Evolutionary conservation across 768 basidiomycete genomes (phyloP).

Genomic region (Paxillus involutus): DNA sequence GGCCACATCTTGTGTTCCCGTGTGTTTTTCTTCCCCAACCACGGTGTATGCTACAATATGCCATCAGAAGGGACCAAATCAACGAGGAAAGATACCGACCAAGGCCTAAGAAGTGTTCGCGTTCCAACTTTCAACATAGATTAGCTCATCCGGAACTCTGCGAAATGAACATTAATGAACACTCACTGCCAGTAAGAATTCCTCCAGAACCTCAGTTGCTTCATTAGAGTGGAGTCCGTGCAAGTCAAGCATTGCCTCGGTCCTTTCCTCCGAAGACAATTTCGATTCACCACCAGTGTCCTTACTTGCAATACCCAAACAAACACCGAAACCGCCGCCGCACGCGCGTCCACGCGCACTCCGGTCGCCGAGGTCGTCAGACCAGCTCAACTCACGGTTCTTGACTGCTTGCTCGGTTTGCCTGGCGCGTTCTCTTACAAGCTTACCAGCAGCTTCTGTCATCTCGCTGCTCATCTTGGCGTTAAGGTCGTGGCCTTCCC

Average conservation of each 20-base stretch:
- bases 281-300: conserved; percentile 52
- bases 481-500: conserved; percentile 93
- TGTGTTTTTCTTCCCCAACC: conserved; percentile 96
- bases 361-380: conserved; percentile 83
- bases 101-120: conserved; percentile 84
- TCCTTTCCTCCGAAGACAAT: conserved; percentile 82
- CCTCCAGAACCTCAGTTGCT: conserved; percentile 86
- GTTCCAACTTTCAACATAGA: conserved; percentile 60
- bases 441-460: conserved; percentile 75
- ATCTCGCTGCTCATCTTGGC: conserved; percentile 88
- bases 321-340: conserved; percentile 83
- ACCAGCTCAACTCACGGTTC: conserved; percentile 68
- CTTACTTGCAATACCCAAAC: conserved; percentile 78
- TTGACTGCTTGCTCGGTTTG: conserved; percentile 77
- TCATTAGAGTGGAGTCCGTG: conserved; percentile 95
- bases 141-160: conserved; percentile 13
- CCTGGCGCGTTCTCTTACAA: conserved; percentile 81
- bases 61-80: conserved; percentile 5
- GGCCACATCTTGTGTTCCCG: conserved; percentile 81
- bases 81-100: conserved; percentile 44
- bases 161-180: background rate
- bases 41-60: conserved; percentile 69
- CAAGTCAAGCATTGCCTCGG: conserved; percentile 83
- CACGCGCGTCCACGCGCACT: conserved; percentile 67
- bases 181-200: conserved; percentile 85